Percentiles rank a stretch among this genome's conserved stretches.
Conservation (phyloP, 768 basidiomycete species). For the Calocybe indica region DNA sequence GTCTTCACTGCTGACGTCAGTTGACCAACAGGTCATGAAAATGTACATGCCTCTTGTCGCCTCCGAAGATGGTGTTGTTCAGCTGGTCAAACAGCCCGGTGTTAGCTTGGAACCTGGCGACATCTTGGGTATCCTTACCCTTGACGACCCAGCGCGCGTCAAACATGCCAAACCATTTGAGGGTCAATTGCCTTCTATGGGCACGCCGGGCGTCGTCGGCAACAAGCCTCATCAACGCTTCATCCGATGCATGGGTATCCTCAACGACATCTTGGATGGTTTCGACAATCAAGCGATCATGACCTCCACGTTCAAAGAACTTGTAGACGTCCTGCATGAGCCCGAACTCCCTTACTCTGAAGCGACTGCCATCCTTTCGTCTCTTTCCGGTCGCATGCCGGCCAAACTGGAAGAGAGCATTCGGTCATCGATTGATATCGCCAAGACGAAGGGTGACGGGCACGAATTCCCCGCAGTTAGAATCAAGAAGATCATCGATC, state of each 20-base stretch:
- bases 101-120: conserved; percentile 96
- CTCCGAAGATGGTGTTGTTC: conserved; percentile 88
- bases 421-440: conserved; percentile 68
- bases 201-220: conserved; percentile 78
- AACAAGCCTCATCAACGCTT: conserved; percentile 89
- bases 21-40: conserved; percentile 75
- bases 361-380: conserved; percentile 73
- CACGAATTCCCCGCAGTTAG: conserved; percentile 89
- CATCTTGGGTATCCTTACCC: conserved; percentile 92
- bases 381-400: conserved; percentile 91
- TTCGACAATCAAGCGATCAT: conserved; percentile 96
- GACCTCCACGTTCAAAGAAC: conserved; percentile 79
- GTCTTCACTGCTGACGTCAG: conserved; percentile 1
- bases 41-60: conserved; percentile 99
- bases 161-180: conserved; percentile 99
- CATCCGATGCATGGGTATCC: conserved; percentile 61
- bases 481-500: conserved; percentile 81
- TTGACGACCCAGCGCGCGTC: conserved; percentile 94
- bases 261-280: conserved; percentile 91
- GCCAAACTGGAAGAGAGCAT: conserved; percentile 84
- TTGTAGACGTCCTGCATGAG: conserved; percentile 76
- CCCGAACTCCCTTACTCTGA: conserved; percentile 88
- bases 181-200: conserved; percentile 85
- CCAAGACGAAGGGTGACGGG: conserved; percentile 64
- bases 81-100: conserved; percentile 97